These are phyloP conservation scores for Hypomontagnella submonticulosa DNA, from an alignment of 495 filamentous ascomycete genomes.

Conservation along the genomic window DNA sequence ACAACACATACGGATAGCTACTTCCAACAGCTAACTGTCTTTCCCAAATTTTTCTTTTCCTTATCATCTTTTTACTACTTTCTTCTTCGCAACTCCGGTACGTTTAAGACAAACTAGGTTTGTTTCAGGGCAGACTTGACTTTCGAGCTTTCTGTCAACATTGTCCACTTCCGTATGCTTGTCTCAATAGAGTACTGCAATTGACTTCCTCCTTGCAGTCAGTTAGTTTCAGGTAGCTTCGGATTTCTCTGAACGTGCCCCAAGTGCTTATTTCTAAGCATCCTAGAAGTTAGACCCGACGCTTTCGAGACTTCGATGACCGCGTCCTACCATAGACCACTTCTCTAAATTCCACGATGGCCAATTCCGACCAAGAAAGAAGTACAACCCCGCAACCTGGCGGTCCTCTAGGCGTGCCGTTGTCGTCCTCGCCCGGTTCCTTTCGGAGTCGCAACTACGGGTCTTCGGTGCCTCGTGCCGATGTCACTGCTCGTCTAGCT, in stretches of 20 bases:
- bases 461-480: slow-evolving; percentile 66
- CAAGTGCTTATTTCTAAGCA: slow-evolving; percentile 11
- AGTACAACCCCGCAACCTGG: slow-evolving; percentile 45
- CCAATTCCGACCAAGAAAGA: slow-evolving; percentile 44
- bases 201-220: slow-evolving; percentile 26
- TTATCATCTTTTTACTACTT: slow-evolving; percentile 2
- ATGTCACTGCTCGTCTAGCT: slow-evolving; percentile 76
- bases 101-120: slow-evolving; percentile 13
- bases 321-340: slow-evolving; percentile 8
- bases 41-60: slow-evolving; percentile 5
- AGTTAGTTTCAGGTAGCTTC: slow-evolving; percentile 25
- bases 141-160: too few relatives aligned
- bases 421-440: slow-evolving; percentile 61
- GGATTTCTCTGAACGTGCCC: neutral
- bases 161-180: neutral
- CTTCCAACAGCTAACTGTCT: neutral
- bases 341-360: slow-evolving; percentile 30
- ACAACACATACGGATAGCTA: neutral
- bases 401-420: slow-evolving; percentile 51
- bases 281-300: slow-evolving; percentile 11
- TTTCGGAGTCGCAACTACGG: slow-evolving; percentile 53
- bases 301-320: slow-evolving; percentile 24
- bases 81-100: slow-evolving; percentile 27
- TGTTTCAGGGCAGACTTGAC: neutral
- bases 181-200: slow-evolving; percentile 2